Base-by-base conservation (phyloP, 2,329 filamentous ascomycete species). In the Chrysoporthe cubensis region DNA sequence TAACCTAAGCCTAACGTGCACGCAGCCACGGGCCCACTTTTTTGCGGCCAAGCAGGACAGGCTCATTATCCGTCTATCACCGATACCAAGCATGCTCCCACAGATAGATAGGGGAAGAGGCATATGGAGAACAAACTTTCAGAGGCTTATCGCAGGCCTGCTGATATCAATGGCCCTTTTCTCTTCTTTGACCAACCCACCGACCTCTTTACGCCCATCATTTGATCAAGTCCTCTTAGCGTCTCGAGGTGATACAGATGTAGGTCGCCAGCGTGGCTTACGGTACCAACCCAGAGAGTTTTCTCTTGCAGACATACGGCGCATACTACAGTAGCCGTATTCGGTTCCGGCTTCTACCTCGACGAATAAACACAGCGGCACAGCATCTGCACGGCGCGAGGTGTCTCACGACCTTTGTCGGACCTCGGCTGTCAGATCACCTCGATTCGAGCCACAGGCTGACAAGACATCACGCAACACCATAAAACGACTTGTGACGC, bases 21-120 rank as follows among this genome's bases (percentile, higher is more conserved):
- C 34, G 56, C 34, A 58, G 56, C 56, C 56, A 58, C 56, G n/a
- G 56, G 11, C 56, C 56, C 56, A 58, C 56, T 32, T 32, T 54
- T 21, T 54, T 21, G 32, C 50, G 14, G 5, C 9, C 50, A 32
- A 54, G 21, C 50, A 26, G 32, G 26, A 54, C 50, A 34, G 50
- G 50, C 50, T 54, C 32, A 58, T 16, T 58, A 58, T 40, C 56
- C 34, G n/a, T 42, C 56, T 42, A 57, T 57, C 54, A 57, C 26
- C 11, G 54, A 9, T 6, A 40, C 37, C 37, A 40, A 7, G 37
- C 37, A 40, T 6, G 5, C 37, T 40, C 37, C 37, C 26, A 18
- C 32, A 57, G 32, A 40, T 3, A 57, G 54, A 57, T 37, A 57
- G 32, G 18, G 26, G 54, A 5, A 13, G 21, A 32, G 26, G 18